Base-by-base conservation (phyloP, 805 yeast genomes). In the Kregervanrija fluxuum region DNA sequence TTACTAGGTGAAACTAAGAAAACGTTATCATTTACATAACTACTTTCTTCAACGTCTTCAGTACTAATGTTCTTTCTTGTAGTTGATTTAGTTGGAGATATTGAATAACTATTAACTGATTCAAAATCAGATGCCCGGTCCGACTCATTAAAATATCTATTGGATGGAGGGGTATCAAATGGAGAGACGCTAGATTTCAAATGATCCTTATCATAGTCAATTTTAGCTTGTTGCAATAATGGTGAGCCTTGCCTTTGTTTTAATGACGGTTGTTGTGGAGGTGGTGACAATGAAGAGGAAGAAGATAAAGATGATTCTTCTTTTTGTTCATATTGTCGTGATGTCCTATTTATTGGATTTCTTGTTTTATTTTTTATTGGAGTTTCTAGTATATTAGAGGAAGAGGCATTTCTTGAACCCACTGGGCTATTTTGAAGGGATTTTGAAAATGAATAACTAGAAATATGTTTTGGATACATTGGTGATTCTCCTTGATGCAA, bases 401-500 rank as follows among this genome's bases (percentile, higher is more conserved):
- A 33, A n/a, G 44, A 44, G 13, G 45, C 48, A 12, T 38, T 30
- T 15, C 35, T 22, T 16, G 41, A 38, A 13, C 35, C 35, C 12
- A 16, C 14, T n/a, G 33, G 33, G 11, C 33, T 30, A 38, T 38
- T 38, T 13, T 30, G 30, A 30, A 28, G 14, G 9, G 40, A 38
- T 30, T 33, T 38, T 13, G 40, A 38, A 9, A 30, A 22, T 38
- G 40, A 38, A 8, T 22, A 22, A 22, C 28, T 22, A 5, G 28
- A 22, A 5, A 22, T 22, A 4, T 62, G 51, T 30, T 47, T 52
- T 4, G 68, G 68, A 52, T 60, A 62, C 3, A 58, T 53, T 5
- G 66, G 56, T 6, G 65, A 55, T 43, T 64, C 68, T 38, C 52
- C 54, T 46, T 49, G 52, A 41, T 61, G 55, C n/a, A 64, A 42